phyloP scores from a whole-genome alignment of 2,329 filamentous ascomycete species.

The Fusarium avenaceum region DNA sequence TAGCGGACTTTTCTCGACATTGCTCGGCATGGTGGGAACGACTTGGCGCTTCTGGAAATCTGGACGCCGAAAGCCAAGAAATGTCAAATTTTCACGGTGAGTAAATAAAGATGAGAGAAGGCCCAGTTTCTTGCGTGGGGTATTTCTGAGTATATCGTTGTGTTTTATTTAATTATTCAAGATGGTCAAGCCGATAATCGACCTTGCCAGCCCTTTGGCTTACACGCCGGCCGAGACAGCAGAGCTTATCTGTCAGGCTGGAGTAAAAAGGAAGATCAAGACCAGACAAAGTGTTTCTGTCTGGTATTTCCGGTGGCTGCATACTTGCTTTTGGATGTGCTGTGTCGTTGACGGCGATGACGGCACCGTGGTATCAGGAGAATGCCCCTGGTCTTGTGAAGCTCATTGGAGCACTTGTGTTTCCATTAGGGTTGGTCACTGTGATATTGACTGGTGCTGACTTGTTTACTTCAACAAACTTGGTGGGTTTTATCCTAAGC shows the following conservation, averaged over 20 bases:
- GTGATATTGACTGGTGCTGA: conserved; percentile 43
- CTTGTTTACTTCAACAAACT: conserved; percentile 42
- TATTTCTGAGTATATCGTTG: neutral
- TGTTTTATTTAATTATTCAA: too few species aligned
- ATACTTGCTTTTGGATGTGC: conserved; percentile 41
- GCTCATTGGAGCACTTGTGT: conserved; percentile 40
- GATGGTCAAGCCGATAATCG: conserved; percentile 19
- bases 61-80: conserved; percentile 11
- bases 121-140: neutral
- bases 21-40: conserved; percentile 32
- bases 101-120: neutral
- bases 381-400: conserved; percentile 43
- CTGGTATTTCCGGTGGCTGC: conserved; percentile 41
- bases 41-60: neutral
- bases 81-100: neutral
- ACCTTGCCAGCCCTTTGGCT: conserved; percentile 17
- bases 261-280: conserved; percentile 43
- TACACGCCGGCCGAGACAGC: conserved; percentile 45
- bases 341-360: conserved; percentile 40
- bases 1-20: conserved; percentile 29
- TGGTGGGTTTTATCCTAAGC: conserved; percentile 2
- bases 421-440: conserved; percentile 41
- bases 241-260: conserved; percentile 40
- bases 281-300: conserved; percentile 42
- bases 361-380: conserved; percentile 46